A percentile compares a stretch with the other conserved stretches of the same genome.
Conservation (phyloP, 176 grass and related monocot genomes). For the Carex parvula region DNA sequence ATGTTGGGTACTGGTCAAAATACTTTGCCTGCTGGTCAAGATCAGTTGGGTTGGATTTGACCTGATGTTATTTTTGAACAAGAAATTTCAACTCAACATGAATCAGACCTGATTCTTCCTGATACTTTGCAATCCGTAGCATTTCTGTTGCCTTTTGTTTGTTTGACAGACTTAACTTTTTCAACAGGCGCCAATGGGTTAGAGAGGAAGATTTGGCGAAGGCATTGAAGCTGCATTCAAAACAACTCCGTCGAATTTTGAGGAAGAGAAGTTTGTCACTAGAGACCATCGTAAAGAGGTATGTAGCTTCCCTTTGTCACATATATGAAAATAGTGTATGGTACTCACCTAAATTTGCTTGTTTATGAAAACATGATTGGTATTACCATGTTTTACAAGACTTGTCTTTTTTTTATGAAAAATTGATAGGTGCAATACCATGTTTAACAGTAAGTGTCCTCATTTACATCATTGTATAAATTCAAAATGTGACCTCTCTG, state of each 20-base stretch:
- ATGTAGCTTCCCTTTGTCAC: conserved; percentile 11
- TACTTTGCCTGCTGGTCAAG: not conserved
- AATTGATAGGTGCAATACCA: not conserved
- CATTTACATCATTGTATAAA: not conserved
- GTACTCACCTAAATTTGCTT: not conserved
- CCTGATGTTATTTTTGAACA: not conserved
- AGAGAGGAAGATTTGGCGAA: conserved; percentile 97
- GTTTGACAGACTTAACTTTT: not conserved
- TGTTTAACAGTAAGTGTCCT: not conserved
- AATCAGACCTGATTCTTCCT: not conserved
- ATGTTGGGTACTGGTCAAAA: not conserved
- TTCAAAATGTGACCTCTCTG: not conserved
- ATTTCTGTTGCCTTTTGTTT: not conserved
- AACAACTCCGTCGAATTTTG: conserved; percentile 80
- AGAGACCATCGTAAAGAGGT: conserved; percentile 98
- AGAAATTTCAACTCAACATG: not conserved
- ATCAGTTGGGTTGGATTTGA: not conserved
- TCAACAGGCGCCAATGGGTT: conserved; percentile 76
- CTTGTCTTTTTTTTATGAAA: not conserved
- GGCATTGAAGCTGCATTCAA: conserved; percentile 78
- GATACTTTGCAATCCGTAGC: not conserved
- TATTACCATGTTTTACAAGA: too few relatives aligned
- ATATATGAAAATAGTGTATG: not conserved
- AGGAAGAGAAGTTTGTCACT: conserved; percentile 91
- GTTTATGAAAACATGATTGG: not conserved